Evolutionary conservation across 1,139 yeast species (phyloP).

Genomic region (Hemisphaericaspora subhashii): DNA sequence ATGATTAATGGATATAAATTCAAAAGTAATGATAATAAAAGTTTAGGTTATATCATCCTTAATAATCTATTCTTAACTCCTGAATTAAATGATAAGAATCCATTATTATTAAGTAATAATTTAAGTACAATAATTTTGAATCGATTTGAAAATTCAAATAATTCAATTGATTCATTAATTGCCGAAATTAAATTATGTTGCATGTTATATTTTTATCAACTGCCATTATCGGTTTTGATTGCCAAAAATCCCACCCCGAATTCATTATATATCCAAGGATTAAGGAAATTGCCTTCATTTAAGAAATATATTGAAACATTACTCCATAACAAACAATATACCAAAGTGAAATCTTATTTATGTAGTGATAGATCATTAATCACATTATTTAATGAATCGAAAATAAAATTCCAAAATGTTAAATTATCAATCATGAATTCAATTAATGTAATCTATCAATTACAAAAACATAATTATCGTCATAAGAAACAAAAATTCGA

Average conservation of each 20-base stretch:
- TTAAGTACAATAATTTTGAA: slow-evolving; percentile 37
- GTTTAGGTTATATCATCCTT: slow-evolving; percentile 38
- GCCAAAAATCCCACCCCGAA: slow-evolving; percentile 11
- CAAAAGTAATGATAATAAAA: slow-evolving; percentile 41
- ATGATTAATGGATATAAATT: slow-evolving; percentile 44
- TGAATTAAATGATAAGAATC: slow-evolving; percentile 19
- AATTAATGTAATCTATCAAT: slow-evolving; percentile 23
- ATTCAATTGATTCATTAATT: slow-evolving; percentile 53
- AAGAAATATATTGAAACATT: slow-evolving; percentile 33
- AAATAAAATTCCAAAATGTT: slow-evolving; percentile 21
- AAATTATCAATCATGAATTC: slow-evolving; percentile 25
- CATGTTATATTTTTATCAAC: slow-evolving; percentile 71
- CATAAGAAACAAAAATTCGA: slow-evolving; percentile 27
- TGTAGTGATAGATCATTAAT: slow-evolving; percentile 19
- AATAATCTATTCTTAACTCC: slow-evolving; percentile 33
- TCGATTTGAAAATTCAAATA: slow-evolving; percentile 43
- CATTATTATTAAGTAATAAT: slow-evolving; percentile 22
- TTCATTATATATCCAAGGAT: slow-evolving; percentile 18
- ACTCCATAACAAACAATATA: slow-evolving; percentile 12
- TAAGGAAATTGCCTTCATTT: slow-evolving; percentile 40
- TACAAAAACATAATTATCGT: slow-evolving; percentile 16
- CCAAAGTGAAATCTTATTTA: slow-evolving; percentile 19
- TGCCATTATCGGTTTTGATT: slow-evolving; percentile 55
- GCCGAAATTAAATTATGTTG: slow-evolving; percentile 58
- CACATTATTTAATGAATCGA: slow-evolving; percentile 20